phyloP scores from a whole-genome alignment of 768 basidiomycete genomes.

The Galerina sulciceps region DNA sequence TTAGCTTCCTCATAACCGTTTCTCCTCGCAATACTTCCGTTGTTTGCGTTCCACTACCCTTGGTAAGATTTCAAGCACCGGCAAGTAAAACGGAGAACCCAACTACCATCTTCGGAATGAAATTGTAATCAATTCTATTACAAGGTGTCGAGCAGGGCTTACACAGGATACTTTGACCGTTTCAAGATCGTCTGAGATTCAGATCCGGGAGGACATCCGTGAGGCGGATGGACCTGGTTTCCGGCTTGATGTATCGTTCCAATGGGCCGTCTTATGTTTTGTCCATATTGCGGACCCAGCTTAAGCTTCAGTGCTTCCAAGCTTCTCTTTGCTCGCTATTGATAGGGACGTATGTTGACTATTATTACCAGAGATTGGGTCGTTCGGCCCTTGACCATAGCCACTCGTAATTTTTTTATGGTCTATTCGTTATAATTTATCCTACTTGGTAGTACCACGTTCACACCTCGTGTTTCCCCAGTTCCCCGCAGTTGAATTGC shows the following conservation, averaged over 20 bases:
- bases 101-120: too few species aligned
- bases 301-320: not conserved
- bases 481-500: not conserved
- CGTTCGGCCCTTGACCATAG: not conserved
- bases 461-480: constrained; percentile 9
- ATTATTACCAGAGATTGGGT: not conserved
- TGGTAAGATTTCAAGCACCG: too few species aligned
- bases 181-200: too few species aligned
- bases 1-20: not conserved
- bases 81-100: too few species aligned
- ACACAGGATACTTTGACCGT: too few species aligned
- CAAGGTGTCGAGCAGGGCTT: too few species aligned
- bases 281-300: not conserved
- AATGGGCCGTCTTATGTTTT: not conserved
- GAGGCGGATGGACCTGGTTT: not conserved
- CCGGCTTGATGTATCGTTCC: not conserved
- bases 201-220: too few species aligned
- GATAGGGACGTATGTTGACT: not conserved
- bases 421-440: not conserved
- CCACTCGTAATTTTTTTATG: not conserved
- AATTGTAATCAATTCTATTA: too few species aligned
- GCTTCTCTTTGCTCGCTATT: not conserved
- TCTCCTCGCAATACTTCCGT: not conserved
- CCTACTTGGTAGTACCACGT: constrained; percentile 1
- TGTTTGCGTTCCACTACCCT: too few species aligned